Conservation (phyloP, 805 yeast species). For the Debaryomyces prosopidis region DNA sequence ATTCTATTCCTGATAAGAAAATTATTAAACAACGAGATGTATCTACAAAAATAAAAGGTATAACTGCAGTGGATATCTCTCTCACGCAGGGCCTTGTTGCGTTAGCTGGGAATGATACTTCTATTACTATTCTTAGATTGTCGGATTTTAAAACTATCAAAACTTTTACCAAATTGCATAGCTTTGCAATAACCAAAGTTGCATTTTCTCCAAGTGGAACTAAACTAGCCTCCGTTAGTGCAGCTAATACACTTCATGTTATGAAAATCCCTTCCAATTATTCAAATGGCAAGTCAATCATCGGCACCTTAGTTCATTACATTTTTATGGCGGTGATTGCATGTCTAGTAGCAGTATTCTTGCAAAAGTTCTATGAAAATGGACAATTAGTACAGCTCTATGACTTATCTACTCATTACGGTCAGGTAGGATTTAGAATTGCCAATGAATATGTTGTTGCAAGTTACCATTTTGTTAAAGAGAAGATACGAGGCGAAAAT, state of each 20-base stretch:
- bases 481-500: slow-evolving; percentile 24
- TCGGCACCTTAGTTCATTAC: slow-evolving; percentile 34
- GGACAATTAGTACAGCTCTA: slow-evolving; percentile 32
- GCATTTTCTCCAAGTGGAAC: slow-evolving; percentile 69
- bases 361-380: slow-evolving; percentile 35
- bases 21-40: slow-evolving; percentile 44
- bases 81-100: slow-evolving; percentile 46
- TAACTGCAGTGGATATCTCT: slow-evolving; percentile 52
- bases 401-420: slow-evolving; percentile 15
- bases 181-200: slow-evolving; percentile 75
- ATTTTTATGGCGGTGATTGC: slow-evolving; percentile 34
- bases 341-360: slow-evolving; percentile 28
- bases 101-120: slow-evolving; percentile 64
- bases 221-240: slow-evolving; percentile 70
- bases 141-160: slow-evolving; percentile 53
- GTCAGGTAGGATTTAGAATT: slow-evolving; percentile 6
- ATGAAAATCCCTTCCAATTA: slow-evolving; percentile 56
- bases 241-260: slow-evolving; percentile 71
- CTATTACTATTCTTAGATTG: slow-evolving; percentile 57
- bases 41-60: slow-evolving; percentile 52
- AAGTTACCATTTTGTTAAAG: slow-evolving; percentile 27
- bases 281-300: slow-evolving; percentile 38
- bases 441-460: slow-evolving; percentile 19
- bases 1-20: slow-evolving; percentile 41
- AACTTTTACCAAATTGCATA: slow-evolving; percentile 62